A percentile compares a stretch with the other conserved stretches of the same genome.
Conservation (phyloP, 2,329 filamentous ascomycete species). For the Colletotrichum tabaci region DNA sequence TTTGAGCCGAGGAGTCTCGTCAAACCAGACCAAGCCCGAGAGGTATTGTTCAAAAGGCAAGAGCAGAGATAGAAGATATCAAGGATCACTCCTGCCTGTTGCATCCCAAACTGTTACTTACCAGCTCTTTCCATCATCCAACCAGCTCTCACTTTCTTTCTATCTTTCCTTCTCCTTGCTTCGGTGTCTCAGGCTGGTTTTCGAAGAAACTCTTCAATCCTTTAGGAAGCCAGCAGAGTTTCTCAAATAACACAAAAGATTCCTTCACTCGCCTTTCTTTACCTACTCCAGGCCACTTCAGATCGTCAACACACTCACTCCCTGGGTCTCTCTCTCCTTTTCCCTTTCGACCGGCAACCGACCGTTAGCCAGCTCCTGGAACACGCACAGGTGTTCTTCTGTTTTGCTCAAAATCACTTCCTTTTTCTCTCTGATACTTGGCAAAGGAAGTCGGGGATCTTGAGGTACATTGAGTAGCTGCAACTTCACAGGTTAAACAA, state of each 20-base stretch:
- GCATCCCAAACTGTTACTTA: neutral
- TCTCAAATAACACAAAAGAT: neutral
- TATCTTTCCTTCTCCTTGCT: neutral
- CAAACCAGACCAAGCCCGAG: neutral
- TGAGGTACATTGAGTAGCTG: neutral
- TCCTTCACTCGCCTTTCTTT: no score
- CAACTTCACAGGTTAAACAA: neutral
- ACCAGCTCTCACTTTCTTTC: no score
- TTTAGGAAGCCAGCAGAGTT: no score
- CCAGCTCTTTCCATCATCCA: neutral
- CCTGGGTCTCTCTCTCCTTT: neutral
- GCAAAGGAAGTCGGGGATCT: neutral
- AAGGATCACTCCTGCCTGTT: neutral
- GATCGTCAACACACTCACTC: no score
- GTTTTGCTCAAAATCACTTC: no score
- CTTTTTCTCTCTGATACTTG: no score
- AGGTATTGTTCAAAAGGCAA: neutral
- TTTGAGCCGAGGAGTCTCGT: neutral
- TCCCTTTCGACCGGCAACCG: no score
- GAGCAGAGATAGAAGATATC: no score
- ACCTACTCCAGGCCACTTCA: no score
- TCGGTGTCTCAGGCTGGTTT: accelerated
- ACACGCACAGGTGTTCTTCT: neutral
- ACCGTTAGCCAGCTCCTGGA: neutral
- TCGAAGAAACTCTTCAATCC: no score